Base-by-base conservation (phyloP, 768 basidiomycete genomes). In the Macrolepiota fuliginosa region DNA sequence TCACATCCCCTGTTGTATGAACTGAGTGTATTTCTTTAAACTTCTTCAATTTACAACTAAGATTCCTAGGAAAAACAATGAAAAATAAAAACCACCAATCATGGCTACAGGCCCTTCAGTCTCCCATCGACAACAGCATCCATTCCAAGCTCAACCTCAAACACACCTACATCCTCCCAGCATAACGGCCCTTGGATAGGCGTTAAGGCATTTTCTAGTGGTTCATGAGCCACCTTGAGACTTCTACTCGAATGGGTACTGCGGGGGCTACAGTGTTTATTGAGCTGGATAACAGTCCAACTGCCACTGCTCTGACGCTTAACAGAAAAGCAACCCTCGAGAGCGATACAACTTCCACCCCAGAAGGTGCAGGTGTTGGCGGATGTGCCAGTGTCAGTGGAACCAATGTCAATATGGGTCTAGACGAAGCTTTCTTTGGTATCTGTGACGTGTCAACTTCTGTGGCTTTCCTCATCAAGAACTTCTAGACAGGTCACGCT, bases 201-300 rank as follows among this genome's bases (percentile, higher is more conserved):
- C n/a, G n/a, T n/a, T n/a, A n/a, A n/a, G n/a, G n/a, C n/a, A n/a
- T n/a, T n/a, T n/a, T n/a, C n/a, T n/a, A n/a, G n/a, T n/a, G n/a
- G 12, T 83, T 83, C 0, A 70, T 70, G 37, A 61, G 83, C 56
- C 76, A 79, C 57, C 72, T 85, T 56, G 79, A 79, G 5, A 67
- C 84, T 37, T 68, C 70, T 10, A 79, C 79, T 6, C 71, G 84
- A 1, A 73, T 65, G 15, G 71, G 71, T 37, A 56, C 66, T 9
- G 77, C 72, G 4, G 64, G 74, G 10, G 76, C 79, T 10, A 70
- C 68, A 1, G 65, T 84, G 19, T 81, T 77, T 69, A 64, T 83
- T 52, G 73, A 77, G 9, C 66, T 80, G 47, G 79, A 81, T 52
- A 69, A 74, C 3, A 73, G 67, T 37, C n/a, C n/a, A n/a, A 75